phyloP scores from a whole-genome alignment of 225 moss, liverwort and hornwort species.

The Rhytidiadelphus loreus region DNA sequence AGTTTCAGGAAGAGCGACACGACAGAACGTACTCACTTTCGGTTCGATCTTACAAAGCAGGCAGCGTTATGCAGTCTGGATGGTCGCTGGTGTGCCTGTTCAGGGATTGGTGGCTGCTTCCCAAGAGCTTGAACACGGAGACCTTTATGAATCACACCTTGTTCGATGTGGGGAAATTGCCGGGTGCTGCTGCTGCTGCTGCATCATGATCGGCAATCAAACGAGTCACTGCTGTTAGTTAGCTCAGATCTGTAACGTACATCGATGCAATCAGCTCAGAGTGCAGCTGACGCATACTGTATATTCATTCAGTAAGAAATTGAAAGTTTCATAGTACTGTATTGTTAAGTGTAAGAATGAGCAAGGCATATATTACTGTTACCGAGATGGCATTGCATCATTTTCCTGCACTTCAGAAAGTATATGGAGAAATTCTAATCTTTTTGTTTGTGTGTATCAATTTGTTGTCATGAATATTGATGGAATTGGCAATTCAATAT shows the following conservation, averaged over 20 bases:
- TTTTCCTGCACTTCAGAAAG: background rate
- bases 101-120: background rate
- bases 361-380: background rate
- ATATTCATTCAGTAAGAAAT: background rate
- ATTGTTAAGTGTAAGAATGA: background rate
- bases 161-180: conserved; percentile 14
- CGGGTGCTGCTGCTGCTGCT: background rate
- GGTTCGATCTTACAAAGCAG: background rate
- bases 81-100: background rate
- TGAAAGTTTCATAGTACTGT: background rate
- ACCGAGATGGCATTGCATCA: background rate
- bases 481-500: background rate
- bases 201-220: background rate
- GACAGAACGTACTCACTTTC: background rate
- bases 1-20: conserved; percentile 18
- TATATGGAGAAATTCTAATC: background rate
- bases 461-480: background rate
- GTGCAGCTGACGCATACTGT: background rate
- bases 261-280: background rate
- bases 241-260: background rate
- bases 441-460: background rate
- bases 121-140: background rate
- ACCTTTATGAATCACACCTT: conserved; percentile 1
- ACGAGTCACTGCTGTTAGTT: background rate
- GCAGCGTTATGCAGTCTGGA: background rate